These are phyloP conservation scores for Stereum hirsutum DNA, from an alignment of 1,284 basidiomycete genomes.

Conservation along the genomic window DNA sequence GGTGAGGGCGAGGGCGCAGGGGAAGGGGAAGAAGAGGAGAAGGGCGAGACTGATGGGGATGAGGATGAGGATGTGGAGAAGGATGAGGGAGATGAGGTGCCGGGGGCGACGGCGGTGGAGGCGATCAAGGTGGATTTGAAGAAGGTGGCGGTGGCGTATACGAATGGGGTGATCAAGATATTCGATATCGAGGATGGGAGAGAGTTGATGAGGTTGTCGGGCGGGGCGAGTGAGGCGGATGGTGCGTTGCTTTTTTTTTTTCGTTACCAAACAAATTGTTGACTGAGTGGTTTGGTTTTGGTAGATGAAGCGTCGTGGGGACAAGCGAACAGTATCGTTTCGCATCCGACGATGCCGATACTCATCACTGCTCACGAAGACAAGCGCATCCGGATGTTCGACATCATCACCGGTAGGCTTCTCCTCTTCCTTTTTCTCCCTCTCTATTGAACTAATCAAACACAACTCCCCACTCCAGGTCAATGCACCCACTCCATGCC, in stretches of 20 bases:
- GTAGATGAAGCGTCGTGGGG: slow-evolving; percentile 27
- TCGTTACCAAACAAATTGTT: neutral
- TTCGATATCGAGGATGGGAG: slow-evolving; percentile 85
- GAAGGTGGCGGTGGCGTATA: slow-evolving; percentile 85
- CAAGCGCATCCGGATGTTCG: slow-evolving; percentile 86
- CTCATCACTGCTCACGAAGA: slow-evolving; percentile 92
- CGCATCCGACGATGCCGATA: slow-evolving; percentile 86
- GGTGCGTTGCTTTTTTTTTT: slow-evolving; percentile 5
- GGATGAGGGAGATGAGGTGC: slow-evolving; percentile 25
- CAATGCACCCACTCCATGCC: slow-evolving; percentile 85
- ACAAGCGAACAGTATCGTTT: slow-evolving; percentile 85
- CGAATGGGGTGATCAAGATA: slow-evolving; percentile 84
- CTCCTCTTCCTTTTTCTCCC: slow-evolving; percentile 1
- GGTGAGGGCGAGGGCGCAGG: slow-evolving; percentile 27
- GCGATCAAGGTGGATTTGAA: slow-evolving; percentile 71
- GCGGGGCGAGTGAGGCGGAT: slow-evolving; percentile 64
- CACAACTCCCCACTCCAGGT: slow-evolving; percentile 29
- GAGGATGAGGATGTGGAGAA: slow-evolving; percentile 63
- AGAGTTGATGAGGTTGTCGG: slow-evolving; percentile 62
- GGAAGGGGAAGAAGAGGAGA: slow-evolving; percentile 49
- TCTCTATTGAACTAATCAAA: slow-evolving; percentile 2
- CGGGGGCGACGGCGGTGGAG: slow-evolving; percentile 77
- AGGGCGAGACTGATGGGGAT: slow-evolving; percentile 70
- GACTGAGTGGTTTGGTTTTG: neutral
- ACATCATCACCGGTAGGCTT: slow-evolving; percentile 66